Percentiles rank a stretch among this genome's conserved stretches.
These are phyloP conservation scores for Cryptosporidium meleagridis DNA, from an alignment of 169 alveolate species.

Conservation along the genomic window DNA sequence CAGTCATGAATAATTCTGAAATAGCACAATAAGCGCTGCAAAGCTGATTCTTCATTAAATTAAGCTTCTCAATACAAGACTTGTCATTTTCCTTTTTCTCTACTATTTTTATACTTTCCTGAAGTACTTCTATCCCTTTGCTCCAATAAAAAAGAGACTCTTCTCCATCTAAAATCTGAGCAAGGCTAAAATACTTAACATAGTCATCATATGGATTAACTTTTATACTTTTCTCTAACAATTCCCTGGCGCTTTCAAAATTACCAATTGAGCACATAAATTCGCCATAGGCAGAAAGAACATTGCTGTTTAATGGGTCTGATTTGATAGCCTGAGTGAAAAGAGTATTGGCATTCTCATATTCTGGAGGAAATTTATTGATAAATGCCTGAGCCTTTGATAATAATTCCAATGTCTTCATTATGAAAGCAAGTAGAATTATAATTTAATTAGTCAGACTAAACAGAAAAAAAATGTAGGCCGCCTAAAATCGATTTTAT, in stretches of 20 bases:
- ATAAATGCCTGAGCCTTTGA: conserved; percentile 30
- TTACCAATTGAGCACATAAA: conserved; percentile 39
- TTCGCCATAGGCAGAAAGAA: conserved; percentile 56
- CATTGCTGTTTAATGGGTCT: conserved; percentile 53
- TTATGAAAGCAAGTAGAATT: background rate
- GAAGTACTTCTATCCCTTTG: conserved; percentile 32
- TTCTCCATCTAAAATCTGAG: conserved; percentile 66
- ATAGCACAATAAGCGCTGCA: conserved; percentile 75
- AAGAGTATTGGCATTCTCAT: conserved; percentile 27
- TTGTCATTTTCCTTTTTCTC: background rate
- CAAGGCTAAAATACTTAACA: conserved; percentile 51
- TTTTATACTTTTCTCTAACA: conserved; percentile 28
- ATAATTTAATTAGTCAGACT: background rate
- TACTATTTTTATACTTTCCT: background rate
- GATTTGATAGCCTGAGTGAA: conserved; percentile 6
- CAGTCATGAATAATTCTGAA: conserved; percentile 75
- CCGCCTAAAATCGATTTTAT: conserved; percentile 4
- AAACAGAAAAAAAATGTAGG: background rate
- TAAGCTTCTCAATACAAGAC: background rate
- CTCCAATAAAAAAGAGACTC: conserved; percentile 49
- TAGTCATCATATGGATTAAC: conserved; percentile 43
- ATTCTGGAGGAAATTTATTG: conserved; percentile 51
- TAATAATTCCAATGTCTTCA: conserved; percentile 27
- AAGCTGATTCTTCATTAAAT: conserved; percentile 11
- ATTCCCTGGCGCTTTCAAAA: conserved; percentile 6